A percentile compares a stretch with the other conserved stretches of the same genome.
Conservation (phyloP, 2,329 filamentous ascomycete genomes). For the Alternaria sp. region DNA sequence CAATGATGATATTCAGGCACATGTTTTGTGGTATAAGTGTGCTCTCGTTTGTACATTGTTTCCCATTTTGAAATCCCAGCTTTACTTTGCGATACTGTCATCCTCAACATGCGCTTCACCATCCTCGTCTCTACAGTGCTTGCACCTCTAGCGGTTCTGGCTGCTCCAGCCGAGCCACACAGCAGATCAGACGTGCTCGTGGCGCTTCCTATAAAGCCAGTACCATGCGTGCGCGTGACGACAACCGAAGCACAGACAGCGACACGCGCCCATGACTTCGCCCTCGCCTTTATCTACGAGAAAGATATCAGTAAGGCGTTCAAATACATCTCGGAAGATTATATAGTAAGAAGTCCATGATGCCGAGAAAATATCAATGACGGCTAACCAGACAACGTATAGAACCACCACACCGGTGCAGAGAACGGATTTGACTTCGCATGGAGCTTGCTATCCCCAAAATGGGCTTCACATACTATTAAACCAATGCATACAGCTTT, state of each 20-base stretch:
- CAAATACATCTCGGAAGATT: constrained; percentile 37
- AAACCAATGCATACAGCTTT: constrained; percentile 36
- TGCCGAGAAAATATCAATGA: neutral
- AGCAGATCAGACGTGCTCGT: constrained; percentile 10
- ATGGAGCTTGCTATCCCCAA: constrained; percentile 37
- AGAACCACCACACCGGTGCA: constrained; percentile 44
- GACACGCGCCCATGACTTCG: constrained; percentile 32
- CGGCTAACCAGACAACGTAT: neutral
- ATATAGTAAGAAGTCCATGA: constrained; percentile 31
- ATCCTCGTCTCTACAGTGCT: constrained; percentile 26
- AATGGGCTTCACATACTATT: constrained; percentile 36
- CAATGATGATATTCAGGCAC: neutral
- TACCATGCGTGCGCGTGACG: constrained; percentile 34
- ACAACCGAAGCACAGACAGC: constrained; percentile 27
- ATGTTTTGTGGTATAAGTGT: neutral
- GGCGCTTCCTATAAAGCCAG: constrained; percentile 29
- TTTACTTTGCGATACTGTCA: neutral
- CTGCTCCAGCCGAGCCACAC: constrained; percentile 21
- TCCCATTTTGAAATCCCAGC: neutral
- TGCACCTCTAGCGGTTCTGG: constrained; percentile 26
- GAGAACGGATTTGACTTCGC: constrained; percentile 43
- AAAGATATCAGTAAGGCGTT: constrained; percentile 44
- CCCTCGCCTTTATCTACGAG: constrained; percentile 41
- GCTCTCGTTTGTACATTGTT: neutral
- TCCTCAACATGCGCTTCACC: constrained; percentile 31